Evolutionary conservation across 345 rosid species (phyloP).

Genomic region (Ceriops tagal): DNA sequence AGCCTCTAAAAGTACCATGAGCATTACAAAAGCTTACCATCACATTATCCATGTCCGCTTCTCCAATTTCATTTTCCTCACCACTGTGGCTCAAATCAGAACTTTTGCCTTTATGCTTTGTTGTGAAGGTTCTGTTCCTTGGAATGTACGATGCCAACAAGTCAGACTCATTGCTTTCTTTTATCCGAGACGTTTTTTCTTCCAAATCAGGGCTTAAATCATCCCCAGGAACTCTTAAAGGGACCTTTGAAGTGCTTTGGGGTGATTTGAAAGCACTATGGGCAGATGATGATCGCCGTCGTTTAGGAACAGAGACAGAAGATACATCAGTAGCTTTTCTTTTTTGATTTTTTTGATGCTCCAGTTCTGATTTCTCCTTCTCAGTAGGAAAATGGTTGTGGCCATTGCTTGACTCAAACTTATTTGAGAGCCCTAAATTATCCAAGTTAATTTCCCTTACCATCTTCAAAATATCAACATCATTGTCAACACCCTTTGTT

Average conservation of each 20-base stretch:
- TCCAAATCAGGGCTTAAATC: slow-evolving; percentile 36
- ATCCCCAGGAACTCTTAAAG: slow-evolving; percentile 32
- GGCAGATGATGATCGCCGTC: slow-evolving; percentile 64
- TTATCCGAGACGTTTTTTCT: slow-evolving; percentile 30
- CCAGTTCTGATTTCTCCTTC: slow-evolving; percentile 36
- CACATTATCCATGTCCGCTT: slow-evolving; percentile 41
- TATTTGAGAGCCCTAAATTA: slow-evolving; percentile 45
- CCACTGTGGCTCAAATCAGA: slow-evolving; percentile 38
- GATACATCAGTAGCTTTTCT: slow-evolving; percentile 49
- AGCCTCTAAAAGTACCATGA: slow-evolving; percentile 11
- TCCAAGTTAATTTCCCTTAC: slow-evolving; percentile 90
- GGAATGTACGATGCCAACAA: slow-evolving; percentile 33
- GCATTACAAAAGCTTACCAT: slow-evolving; percentile 43
- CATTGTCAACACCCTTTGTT: slow-evolving; percentile 50
- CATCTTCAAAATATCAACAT: slow-evolving; percentile 82
- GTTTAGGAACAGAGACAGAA: slow-evolving; percentile 65
- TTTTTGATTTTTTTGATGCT: slow-evolving; percentile 50
- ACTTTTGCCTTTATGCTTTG: slow-evolving; percentile 41
- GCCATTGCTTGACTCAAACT: slow-evolving; percentile 81
- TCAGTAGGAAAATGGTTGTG: slow-evolving; percentile 45
- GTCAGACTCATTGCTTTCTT: slow-evolving; percentile 34
- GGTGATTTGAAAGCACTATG: slow-evolving; percentile 52
- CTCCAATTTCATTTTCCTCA: slow-evolving; percentile 43
- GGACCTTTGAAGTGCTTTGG: slow-evolving; percentile 35
- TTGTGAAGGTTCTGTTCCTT: slow-evolving; percentile 38